Conservation (phyloP, 2,329 filamentous ascomycete genomes). For the Claviceps lovelessii region DNA sequence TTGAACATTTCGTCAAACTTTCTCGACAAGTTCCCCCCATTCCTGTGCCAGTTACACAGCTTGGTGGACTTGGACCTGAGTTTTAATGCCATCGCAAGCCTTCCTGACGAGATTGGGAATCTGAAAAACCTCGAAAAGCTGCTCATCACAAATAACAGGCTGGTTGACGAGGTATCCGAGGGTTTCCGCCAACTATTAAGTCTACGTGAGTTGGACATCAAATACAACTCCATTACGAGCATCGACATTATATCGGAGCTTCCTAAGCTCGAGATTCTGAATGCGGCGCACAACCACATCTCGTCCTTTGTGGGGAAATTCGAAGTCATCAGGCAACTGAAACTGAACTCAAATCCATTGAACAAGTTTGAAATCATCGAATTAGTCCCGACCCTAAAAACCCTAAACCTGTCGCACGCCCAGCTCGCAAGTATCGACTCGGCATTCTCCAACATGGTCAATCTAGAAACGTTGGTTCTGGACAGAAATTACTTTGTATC, state of each 20-base stretch:
- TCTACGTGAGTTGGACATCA: slow-evolving; percentile 81
- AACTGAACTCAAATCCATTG: slow-evolving; percentile 87
- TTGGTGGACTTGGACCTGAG: slow-evolving; percentile 90
- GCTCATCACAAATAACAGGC: slow-evolving; percentile 88
- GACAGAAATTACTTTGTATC: slow-evolving; percentile 95
- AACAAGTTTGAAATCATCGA: slow-evolving; percentile 78
- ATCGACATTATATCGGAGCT: slow-evolving; percentile 78
- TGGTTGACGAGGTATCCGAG: slow-evolving; percentile 59
- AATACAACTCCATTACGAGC: slow-evolving; percentile 78
- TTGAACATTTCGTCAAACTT: slow-evolving; percentile 92
- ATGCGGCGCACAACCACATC: slow-evolving; percentile 83
- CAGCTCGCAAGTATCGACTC: slow-evolving; percentile 85
- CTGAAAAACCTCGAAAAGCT: slow-evolving; percentile 72
- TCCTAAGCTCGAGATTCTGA: slow-evolving; percentile 74
- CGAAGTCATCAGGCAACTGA: slow-evolving; percentile 64
- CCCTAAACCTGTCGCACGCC: slow-evolving; percentile 77
- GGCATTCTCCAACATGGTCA: slow-evolving; percentile 74
- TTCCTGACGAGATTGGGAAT: slow-evolving; percentile 67
- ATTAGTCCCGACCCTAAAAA: slow-evolving; percentile 66
- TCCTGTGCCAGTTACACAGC: slow-evolving; percentile 67
- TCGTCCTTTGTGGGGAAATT: slow-evolving; percentile 87
- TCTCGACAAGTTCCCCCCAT: slow-evolving; percentile 68
- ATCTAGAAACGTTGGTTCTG: slow-evolving; percentile 72
- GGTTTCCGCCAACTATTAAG: slow-evolving; percentile 60
- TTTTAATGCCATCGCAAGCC: slow-evolving; percentile 73